Evolutionary conservation across 2,329 filamentous ascomycete genomes (phyloP), one percentile per base, ranked within the genome.

Genomic region (Penicillium psychrosexuale): DNA sequence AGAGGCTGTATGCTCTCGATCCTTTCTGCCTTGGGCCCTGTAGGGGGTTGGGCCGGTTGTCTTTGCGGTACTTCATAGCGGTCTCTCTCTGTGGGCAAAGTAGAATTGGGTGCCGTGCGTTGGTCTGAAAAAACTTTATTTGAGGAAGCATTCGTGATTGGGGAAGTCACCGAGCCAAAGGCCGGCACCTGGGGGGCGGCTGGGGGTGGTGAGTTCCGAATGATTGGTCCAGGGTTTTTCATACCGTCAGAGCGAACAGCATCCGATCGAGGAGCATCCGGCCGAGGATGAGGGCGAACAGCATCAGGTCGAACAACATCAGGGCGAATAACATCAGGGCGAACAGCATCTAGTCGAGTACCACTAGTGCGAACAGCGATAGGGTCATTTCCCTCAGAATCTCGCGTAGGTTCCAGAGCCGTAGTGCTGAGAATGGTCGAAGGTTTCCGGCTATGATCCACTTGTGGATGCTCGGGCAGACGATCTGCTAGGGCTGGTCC

Each of bases 21-120:
- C 22, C 76, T 68, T n/a, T 73, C 72, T 9, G 75, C 75, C 56
- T 76, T 77, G 8, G 76, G 76, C 11, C 72, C 74, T 8, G 75
- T 78, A 11, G 76, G 76, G 12, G 75, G 73, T 30, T 74, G 71
- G 36, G 72, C 67, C 2, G 64, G 47, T 3, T 61, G 57, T 4
- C 62, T 60, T 15, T 60, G 45, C 13, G 62, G 45, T 13, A 48
- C 33, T 22, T 69, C 66, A 52, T 47, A 46, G 1, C 59, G 65
- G 28, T 69, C 62, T 53, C 68, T 69, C 36, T 71, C 66, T 9
- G 51, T 5, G 27, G 53, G 63, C 1, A 49, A 15, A 11, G 54
- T 36, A 8, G 58, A 40, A 19, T 50, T 55, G 8, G 46, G 40
- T 9, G 52, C n/a, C 8, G 48, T 33, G 6, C 59, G 44, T 7